These are phyloP conservation scores for Clohesyomyces aquaticus DNA, from an alignment of 495 filamentous ascomycete species.

Conservation along the genomic window DNA sequence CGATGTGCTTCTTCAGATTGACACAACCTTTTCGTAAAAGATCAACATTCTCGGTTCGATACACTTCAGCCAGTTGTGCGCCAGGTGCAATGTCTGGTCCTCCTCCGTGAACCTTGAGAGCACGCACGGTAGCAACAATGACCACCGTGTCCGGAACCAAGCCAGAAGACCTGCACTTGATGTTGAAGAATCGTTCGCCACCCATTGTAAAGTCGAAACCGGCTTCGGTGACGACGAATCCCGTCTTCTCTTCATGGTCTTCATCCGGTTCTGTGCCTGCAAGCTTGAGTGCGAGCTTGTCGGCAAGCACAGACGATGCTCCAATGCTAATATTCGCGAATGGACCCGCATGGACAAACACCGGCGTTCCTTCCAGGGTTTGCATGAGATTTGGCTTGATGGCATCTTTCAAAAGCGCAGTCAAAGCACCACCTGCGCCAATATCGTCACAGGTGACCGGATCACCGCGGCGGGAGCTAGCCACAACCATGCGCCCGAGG, in stretches of 20 bases:
- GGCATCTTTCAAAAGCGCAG: constrained; percentile 95
- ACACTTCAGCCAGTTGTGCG: constrained; percentile 77
- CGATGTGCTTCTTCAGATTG: constrained; percentile 92
- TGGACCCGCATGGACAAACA: constrained; percentile 94
- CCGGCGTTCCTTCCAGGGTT: constrained; percentile 93
- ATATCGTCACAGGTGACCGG: constrained; percentile 96
- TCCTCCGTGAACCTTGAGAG: constrained; percentile 94
- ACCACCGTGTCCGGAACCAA: constrained; percentile 91
- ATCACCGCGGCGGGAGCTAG: constrained; percentile 79
- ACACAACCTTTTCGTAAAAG: constrained; percentile 86
- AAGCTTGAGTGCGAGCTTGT: constrained; percentile 93
- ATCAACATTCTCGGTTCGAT: constrained; percentile 91
- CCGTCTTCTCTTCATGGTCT: constrained; percentile 78
- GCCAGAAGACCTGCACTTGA: constrained; percentile 95
- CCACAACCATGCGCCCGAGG: constrained; percentile 95
- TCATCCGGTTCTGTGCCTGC: constrained; percentile 96
- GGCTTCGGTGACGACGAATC: constrained; percentile 96
- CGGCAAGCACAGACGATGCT: constrained; percentile 89
- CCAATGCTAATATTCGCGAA: constrained; percentile 99
- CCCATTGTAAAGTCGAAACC: constrained; percentile 99
- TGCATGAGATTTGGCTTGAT: constrained; percentile 99
- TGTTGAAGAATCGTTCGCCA: constrained; percentile 99
- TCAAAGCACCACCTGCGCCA: constrained; percentile 87
- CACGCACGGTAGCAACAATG: constrained; percentile 92
- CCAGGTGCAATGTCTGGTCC: constrained; percentile 90